phyloP scores from a whole-genome alignment of 495 filamentous ascomycete genomes.

The Neurospora sp. region DNA sequence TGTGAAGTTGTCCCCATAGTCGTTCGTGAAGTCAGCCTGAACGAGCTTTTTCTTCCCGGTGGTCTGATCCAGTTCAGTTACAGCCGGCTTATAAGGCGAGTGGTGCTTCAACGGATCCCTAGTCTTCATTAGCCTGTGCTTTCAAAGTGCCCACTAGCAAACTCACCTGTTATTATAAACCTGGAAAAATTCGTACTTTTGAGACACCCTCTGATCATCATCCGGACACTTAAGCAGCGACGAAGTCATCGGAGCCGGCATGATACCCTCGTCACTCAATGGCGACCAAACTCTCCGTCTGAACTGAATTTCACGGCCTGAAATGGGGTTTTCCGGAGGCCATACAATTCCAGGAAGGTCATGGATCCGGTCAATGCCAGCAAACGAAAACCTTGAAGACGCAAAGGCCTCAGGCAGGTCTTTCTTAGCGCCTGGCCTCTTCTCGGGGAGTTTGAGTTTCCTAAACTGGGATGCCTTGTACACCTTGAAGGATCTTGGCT shows the following conservation, averaged over 20 bases:
- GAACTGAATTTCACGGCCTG: constrained; percentile 25
- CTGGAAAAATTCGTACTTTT: constrained; percentile 45
- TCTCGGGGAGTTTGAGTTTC: background rate
- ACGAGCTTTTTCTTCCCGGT: constrained; percentile 18
- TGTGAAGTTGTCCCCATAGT: constrained; percentile 41
- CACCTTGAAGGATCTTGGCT: background rate
- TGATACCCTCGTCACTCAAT: constrained; percentile 12
- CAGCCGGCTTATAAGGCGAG: constrained; percentile 32
- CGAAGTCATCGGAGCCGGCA: constrained; percentile 21
- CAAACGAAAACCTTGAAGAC: background rate
- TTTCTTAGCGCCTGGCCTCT: background rate
- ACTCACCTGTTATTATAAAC: constrained; percentile 38
- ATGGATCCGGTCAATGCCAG: background rate
- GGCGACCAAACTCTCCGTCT: constrained; percentile 19
- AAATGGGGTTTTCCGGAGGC: constrained; percentile 29
- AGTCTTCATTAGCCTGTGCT: constrained; percentile 6
- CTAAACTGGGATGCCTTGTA: background rate
- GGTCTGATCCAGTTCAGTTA: constrained; percentile 8
- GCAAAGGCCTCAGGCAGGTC: background rate
- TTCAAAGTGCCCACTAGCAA: background rate
- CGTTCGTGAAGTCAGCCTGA: constrained; percentile 39
- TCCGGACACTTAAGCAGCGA: constrained; percentile 18
- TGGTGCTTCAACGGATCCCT: constrained; percentile 39
- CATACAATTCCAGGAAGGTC: constrained; percentile 27
- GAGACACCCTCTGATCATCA: constrained; percentile 15